These are phyloP conservation scores for Phaeophleospora eucalypticola DNA, from an alignment of 2,329 filamentous ascomycete species.

Conservation along the genomic window DNA sequence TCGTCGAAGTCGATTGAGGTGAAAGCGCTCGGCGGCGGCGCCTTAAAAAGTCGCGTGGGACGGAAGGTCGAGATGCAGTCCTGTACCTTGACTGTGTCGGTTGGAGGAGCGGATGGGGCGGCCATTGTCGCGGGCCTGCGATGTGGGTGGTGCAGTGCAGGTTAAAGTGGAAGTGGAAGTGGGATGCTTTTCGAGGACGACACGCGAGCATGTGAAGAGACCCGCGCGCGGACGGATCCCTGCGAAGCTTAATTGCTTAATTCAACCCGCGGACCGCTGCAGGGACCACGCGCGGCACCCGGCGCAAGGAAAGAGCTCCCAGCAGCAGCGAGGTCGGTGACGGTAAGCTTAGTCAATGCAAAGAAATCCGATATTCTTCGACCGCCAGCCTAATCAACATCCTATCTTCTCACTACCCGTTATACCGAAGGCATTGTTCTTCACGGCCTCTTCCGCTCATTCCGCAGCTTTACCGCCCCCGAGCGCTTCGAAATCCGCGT, in stretches of 20 bases:
- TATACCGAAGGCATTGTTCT: no score
- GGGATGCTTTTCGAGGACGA: neutral
- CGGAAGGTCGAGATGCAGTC: slow-evolving; percentile 75
- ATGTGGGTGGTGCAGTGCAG: no score
- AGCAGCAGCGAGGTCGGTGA: neutral
- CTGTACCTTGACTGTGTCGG: slow-evolving; percentile 56
- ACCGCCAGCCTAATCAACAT: no score
- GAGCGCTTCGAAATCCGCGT: no score
- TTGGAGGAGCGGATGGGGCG: slow-evolving; percentile 24
- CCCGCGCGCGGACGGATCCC: neutral
- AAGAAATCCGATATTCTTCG: neutral
- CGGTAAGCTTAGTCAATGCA: neutral
- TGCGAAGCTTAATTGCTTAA: neutral
- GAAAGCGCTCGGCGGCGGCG: slow-evolving; percentile 56
- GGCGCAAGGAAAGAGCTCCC: neutral
- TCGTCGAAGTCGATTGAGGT: slow-evolving; percentile 96
- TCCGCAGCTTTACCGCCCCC: no score
- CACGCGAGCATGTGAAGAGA: neutral
- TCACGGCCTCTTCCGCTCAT: no score
- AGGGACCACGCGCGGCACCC: neutral
- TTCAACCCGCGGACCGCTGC: no score
- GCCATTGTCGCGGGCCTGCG: slow-evolving; percentile 25
- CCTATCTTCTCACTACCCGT: no score
- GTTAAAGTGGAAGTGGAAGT: neutral
- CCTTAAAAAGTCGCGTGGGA: slow-evolving; percentile 57